Evolutionary conservation across 306 rosid species (phyloP).

Genomic region (Pyrus pyrifolia): DNA sequence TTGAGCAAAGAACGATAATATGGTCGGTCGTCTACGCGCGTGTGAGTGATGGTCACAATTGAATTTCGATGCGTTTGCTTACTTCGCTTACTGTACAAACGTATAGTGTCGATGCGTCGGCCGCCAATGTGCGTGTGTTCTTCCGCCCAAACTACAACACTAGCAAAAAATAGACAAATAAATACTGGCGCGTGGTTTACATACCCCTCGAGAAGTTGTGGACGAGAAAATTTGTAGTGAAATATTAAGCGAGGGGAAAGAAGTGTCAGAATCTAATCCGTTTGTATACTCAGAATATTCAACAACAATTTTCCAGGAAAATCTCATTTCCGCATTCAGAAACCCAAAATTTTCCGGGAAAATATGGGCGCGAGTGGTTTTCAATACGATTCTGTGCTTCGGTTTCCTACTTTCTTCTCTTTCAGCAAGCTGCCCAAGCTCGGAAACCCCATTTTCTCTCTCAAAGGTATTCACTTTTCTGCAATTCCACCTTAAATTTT

Average conservation of each 20-base stretch:
- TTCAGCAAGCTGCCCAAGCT: conserved; percentile 22
- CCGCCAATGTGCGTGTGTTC: no score
- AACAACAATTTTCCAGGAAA: background rate
- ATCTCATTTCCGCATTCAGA: background rate
- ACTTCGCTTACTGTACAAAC: no score
- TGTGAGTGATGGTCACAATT: no score
- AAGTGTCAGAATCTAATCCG: conserved; percentile 7
- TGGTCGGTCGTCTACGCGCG: fast-evolving
- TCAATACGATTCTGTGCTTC: conserved; percentile 20
- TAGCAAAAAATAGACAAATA: background rate
- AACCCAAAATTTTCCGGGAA: conserved; percentile 11
- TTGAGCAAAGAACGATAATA: no score
- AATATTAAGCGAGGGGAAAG: background rate
- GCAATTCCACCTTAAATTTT: background rate
- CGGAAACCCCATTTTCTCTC: conserved; percentile 25
- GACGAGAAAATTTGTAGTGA: conserved; percentile 6
- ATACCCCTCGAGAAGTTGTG: conserved; percentile 21
- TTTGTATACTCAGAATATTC: background rate
- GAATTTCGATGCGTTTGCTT: no score
- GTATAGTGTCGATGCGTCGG: no score
- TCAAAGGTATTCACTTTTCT: conserved; percentile 27
- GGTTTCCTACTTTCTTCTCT: conserved; percentile 23
- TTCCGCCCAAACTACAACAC: no score
- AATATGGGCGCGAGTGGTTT: conserved; percentile 29
- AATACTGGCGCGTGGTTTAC: conserved; percentile 20